These are phyloP conservation scores for Pseudocercospora crystallina DNA, from an alignment of 2,329 filamentous ascomycete species.

Conservation along the genomic window DNA sequence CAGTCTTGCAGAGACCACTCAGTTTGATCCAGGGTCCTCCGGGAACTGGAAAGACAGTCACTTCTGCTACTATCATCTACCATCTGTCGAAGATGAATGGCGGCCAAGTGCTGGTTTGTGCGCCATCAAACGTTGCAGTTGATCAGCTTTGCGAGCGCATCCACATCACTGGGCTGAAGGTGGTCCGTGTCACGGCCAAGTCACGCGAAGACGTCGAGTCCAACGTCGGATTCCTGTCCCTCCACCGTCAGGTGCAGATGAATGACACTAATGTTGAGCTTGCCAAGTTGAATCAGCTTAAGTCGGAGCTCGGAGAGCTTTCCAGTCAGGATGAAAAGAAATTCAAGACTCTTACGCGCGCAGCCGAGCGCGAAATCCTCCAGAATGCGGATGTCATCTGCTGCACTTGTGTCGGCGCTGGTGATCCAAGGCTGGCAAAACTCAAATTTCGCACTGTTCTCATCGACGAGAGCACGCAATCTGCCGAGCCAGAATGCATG, in stretches of 20 bases:
- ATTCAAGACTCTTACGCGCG: conserved; percentile 91
- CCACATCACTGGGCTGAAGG: conserved; percentile 90
- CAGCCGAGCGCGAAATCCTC: conserved; percentile 91
- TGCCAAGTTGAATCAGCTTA: conserved; percentile 87
- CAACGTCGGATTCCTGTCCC: conserved; percentile 90
- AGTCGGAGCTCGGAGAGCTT: conserved; percentile 85
- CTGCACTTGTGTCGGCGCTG: conserved; percentile 96
- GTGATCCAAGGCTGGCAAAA: conserved; percentile 90
- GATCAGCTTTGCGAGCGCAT: conserved; percentile 98
- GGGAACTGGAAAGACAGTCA: conserved; percentile 85
- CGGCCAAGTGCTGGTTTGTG: conserved; percentile 92
- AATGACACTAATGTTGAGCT: conserved; percentile 95
- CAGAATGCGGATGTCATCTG: conserved; percentile 96
- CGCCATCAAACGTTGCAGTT: conserved; percentile 96
- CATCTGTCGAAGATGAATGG: conserved; percentile 94
- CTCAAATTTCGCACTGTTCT: conserved; percentile 98
- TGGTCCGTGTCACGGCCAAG: conserved; percentile 96
- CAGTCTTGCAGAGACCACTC: conserved; percentile 86
- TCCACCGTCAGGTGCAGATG: conserved; percentile 94
- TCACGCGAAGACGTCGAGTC: conserved; percentile 98
- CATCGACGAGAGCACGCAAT: conserved; percentile 97
- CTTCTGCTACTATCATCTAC: conserved; percentile 97
- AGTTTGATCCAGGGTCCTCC: conserved; percentile 81
- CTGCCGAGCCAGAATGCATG: conserved; percentile 97
- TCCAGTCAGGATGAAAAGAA: conserved; percentile 98